Base-by-base conservation (phyloP, 2,329 filamentous ascomycete species). In the Pestalotiopsis fici region DNA sequence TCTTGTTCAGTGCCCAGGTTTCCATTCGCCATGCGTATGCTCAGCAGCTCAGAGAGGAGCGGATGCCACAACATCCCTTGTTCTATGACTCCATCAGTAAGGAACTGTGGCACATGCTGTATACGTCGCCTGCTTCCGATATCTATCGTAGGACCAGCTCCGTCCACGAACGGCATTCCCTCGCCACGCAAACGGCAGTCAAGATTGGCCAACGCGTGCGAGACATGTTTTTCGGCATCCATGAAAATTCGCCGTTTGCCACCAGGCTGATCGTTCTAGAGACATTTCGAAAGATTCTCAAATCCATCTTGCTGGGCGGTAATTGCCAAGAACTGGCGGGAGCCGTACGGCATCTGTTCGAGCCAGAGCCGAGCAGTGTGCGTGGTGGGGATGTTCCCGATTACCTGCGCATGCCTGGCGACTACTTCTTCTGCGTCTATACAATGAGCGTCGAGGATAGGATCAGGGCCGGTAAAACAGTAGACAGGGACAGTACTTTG, bases 221-320 rank as follows among this genome's bases (percentile, higher is more conserved):
- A 5, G 50, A 18, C 23, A 59, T 57, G n/a, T 18, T 21, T 12
- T 13, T 4, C 5, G 5, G 21, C 6, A 59, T 31, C 28, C 9
- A 15, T 3, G 39, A 13, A 25, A 12, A 7, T 9, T 7, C 39
- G 23, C 50, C 64, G 25, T 66, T 50, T 57, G 66, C 37, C 31
- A 68, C 57, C 25, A 69, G 66, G 59, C 65, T 65, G 35, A 67
- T 59, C 67, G 67, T 65, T 25, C 37, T 69, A 15, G 67, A 69
- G 65, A 67, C 69, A 13, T 47, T 66, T 62, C 64, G 69, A n/a
- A 69, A 69, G 65, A 70, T 69, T 21, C 56, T 67, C 37, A 66
- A 69, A 59, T 59, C 62, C 13, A 31, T 66, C 37, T 39, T 69
- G 60, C 56, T 66, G 23, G 57, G 62, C 25, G 18, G 27, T 21